Conservation (phyloP, 768 basidiomycete genomes). For the Lentinula edodes region DNA sequence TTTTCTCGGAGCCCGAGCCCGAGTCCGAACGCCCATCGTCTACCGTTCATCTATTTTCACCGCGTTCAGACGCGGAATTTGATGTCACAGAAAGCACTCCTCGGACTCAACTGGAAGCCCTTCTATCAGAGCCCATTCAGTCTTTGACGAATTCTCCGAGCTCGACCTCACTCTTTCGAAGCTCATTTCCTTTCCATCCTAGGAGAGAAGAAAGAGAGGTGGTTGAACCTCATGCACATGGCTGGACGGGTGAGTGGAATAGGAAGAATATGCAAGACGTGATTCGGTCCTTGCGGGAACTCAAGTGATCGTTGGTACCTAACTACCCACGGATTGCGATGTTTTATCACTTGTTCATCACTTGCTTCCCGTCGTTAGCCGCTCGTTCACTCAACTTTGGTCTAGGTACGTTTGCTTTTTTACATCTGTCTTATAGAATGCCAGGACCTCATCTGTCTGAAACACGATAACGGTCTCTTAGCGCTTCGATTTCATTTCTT, state of each 20-base stretch:
- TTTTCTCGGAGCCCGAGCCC: not conserved
- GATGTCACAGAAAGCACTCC: not conserved
- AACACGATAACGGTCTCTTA: too few species aligned
- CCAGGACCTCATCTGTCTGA: too few species aligned
- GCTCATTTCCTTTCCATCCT: not conserved
- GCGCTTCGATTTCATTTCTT: too few species aligned
- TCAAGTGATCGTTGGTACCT: not conserved
- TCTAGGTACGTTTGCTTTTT: too few species aligned
- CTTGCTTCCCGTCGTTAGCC: too few species aligned
- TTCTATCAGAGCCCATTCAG: not conserved
- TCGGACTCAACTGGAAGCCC: not conserved
- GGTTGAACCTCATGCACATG: not conserved
- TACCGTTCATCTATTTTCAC: not conserved
- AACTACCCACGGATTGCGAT: too few species aligned
- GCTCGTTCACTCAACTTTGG: too few species aligned
- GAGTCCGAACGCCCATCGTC: not conserved
- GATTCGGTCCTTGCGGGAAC: not conserved
- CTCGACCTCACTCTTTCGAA: not conserved
- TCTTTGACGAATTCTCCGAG: not conserved
- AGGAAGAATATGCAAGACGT: conserved; percentile 1
- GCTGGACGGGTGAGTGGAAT: conserved; percentile 2
- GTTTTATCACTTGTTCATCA: too few species aligned
- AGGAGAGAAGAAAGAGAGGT: not conserved
- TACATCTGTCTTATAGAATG: too few species aligned
- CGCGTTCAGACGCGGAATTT: not conserved